phyloP scores from a whole-genome alignment of 768 basidiomycete genomes.

The Leccinellum luteum region DNA sequence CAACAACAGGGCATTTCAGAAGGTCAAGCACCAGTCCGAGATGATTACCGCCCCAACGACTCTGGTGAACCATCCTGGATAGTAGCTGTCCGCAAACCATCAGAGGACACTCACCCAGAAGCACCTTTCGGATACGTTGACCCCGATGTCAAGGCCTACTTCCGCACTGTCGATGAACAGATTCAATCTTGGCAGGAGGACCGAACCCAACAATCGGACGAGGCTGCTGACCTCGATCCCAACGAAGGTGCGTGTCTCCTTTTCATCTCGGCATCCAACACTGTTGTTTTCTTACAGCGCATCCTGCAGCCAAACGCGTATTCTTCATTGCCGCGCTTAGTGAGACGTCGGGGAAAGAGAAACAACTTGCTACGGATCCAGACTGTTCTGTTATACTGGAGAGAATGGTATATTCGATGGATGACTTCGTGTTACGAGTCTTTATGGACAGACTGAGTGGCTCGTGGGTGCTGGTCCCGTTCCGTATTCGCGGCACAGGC shows the following conservation, averaged over 20 bases:
- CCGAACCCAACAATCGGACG: constrained; percentile 41
- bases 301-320: constrained; percentile 58
- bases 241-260: constrained; percentile 59
- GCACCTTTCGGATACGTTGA: constrained; percentile 91
- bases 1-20: constrained; percentile 20
- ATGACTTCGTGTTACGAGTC: constrained; percentile 91
- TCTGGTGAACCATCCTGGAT: constrained; percentile 71
- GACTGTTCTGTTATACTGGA: constrained; percentile 91
- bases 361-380: constrained; percentile 87
- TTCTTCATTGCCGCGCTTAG: constrained; percentile 81
- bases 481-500: constrained; percentile 5
- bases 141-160: constrained; percentile 89
- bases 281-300: not conserved
- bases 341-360: constrained; percentile 87
- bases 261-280: not conserved
- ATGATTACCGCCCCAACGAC: constrained; percentile 2
- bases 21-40: not conserved
- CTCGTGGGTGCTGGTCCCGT: constrained; percentile 58
- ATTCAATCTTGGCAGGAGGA: constrained; percentile 79
- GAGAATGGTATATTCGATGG: constrained; percentile 89
- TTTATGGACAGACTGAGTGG: constrained; percentile 85
- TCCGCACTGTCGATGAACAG: constrained; percentile 83
- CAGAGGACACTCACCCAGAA: constrained; percentile 50
- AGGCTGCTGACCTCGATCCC: constrained; percentile 52
- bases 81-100: constrained; percentile 38